Evolutionary conservation across 169 alveolate species (phyloP), one percentile per base, ranked within the genome.

Genomic region (Plasmodium knowlesi): DNA sequence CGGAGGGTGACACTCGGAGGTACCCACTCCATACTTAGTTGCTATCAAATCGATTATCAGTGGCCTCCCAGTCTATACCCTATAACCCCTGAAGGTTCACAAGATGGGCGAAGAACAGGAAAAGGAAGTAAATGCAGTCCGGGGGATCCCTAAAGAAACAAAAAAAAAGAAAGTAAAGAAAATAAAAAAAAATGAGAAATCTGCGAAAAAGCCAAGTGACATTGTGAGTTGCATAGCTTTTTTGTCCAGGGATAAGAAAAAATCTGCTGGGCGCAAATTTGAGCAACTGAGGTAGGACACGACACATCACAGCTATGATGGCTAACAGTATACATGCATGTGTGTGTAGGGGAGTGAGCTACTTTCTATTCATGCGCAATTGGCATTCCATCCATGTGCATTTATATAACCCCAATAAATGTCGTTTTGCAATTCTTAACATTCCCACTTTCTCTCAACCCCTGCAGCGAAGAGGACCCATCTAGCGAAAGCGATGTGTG

Each of bases 171-270:
- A 73, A 73, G n/a, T 28, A 73, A 73, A 73, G n/a, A 73, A 73
- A 73, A 5, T 28, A 73, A 73, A 73, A 73, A 73, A 73, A 32
- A 32, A 32, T 32, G 22, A 30, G 8, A 82, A 82, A 57, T 57
- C 43, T 54, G 71, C 50, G 57, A 82, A 54, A 37, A 82, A 82
- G 61, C 32, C 41, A 82, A 82, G 54, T 54, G 90, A 82, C 70
- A 82, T 82, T 19, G 78, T 82, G 25, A 82, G 90, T 39, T 82
- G 90, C 34, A 82, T 82, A 54, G 61, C 90, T 14, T 82, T 50
- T 57, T 32, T 82, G 43, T 39, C 90, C 16, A 82, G 43, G 71
- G 90, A 37, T 6, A 54, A 82, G 61, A 81, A 81, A 5, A 78
- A 78, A 72, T 1, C 41, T 5, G 54, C 34, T 25, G 25, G 43